A percentile compares a stretch with the other conserved stretches of the same genome.
Conservation (phyloP, 176 grass and related monocot species). For the Calamus simplicifolius region DNA sequence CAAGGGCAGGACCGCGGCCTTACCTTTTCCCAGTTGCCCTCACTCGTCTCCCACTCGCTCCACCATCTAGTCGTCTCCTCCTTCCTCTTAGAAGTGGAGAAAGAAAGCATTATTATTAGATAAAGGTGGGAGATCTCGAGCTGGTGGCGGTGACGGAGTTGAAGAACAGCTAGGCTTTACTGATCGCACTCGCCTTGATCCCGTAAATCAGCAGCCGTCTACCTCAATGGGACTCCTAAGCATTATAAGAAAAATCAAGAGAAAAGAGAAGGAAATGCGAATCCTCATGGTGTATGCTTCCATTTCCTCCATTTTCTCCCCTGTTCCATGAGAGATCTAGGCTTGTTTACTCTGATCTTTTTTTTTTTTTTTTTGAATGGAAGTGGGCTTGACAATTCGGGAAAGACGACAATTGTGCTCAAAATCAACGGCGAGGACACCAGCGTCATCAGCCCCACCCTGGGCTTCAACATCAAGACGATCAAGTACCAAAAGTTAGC, state of each 20-base stretch:
- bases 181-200: no score
- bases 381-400: conserved; percentile 77
- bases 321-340: background rate
- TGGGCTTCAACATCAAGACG: conserved; percentile 94
- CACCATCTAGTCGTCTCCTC: no score
- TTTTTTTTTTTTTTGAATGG: no score
- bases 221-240: conserved; percentile 63
- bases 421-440: conserved; percentile 93
- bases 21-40: no score
- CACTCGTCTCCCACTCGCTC: no score
- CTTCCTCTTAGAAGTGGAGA: no score
- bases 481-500: conserved; percentile 84
- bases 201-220: background rate
- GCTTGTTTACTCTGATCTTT: background rate
- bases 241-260: conserved; percentile 88
- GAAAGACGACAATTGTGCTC: conserved; percentile 82
- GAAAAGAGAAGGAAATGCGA: conserved; percentile 93
- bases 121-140: no score
- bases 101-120: no score
- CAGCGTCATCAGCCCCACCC: conserved; percentile 82
- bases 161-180: no score
- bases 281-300: conserved; percentile 87
- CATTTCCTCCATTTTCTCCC: no score
- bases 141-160: no score
- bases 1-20: no score